Base-by-base conservation (phyloP, 768 basidiomycete genomes). In the Suillus clintonianus region DNA sequence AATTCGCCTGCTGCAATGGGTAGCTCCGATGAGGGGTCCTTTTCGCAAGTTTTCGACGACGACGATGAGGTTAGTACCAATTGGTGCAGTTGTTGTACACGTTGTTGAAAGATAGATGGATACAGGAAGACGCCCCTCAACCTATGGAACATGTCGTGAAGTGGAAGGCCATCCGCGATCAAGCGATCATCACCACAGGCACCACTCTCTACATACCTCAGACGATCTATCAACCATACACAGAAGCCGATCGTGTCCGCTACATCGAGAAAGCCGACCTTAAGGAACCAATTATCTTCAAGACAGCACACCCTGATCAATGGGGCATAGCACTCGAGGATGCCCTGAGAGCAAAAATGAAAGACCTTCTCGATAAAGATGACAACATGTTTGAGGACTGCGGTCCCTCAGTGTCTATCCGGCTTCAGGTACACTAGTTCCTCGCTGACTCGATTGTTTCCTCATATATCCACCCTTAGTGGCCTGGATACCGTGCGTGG, bases 401-500 rank as follows among this genome's bases (percentile, higher is more conserved):
- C 48, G 91, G 91, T 4, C 91, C 91, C 9, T 91, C 90, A 47
- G 89, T 93, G 41, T 92, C 91, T 2, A 89, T 93, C 63, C 85
- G 91, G 36, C 78, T 92, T 30, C 89, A 91, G 81, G 91, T 88
- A 67, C 68, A 83, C 66, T 48, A 45, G 27, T 58, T 54, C 37
- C 37, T 13, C 13, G 39, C 60, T 41, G 34, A 55, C 30, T 60
- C 53, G 53, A 17, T 15, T 48, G 24, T 17, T 19, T 22, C 3
- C 27, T 53, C 10, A 50, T 47, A 58, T 34, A 68, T 51, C 41
- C 30, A 2, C 48, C 62, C 63, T 64, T 64, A 92, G 91, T 93
- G 91, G 91, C 90, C 90, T 5, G 90, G 91, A 1, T 92, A 92
- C 67, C 78, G 85, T 36, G 82, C 85, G 53, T 93, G 90, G 90